Evolutionary conservation across 2,329 filamentous ascomycete species (phyloP).

Genomic region (Microdochium nivale): DNA sequence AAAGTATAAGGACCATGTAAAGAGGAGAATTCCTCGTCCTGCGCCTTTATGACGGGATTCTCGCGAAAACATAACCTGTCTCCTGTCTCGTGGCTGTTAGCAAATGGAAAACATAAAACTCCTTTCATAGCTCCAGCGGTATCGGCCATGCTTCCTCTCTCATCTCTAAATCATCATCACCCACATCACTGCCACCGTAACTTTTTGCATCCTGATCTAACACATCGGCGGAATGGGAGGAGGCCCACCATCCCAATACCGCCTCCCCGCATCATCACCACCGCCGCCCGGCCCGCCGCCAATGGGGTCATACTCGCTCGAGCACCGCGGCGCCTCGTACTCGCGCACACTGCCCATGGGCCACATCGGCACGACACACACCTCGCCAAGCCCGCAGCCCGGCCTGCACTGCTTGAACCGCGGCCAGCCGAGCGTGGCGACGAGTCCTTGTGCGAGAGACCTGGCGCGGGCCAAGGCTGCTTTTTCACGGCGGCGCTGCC

Average conservation of each 20-base stretch:
- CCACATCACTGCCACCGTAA: too few species aligned
- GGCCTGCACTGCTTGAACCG: slow-evolving; percentile 2
- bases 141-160: too few species aligned
- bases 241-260: not conserved
- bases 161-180: too few species aligned
- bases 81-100: too few species aligned
- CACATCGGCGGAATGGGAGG: too few species aligned
- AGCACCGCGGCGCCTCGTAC: slow-evolving; percentile 1
- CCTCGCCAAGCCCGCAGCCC: slow-evolving; percentile 1
- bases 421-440: slow-evolving; percentile 2
- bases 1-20: too few species aligned
- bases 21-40: too few species aligned
- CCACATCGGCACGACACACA: slow-evolving; percentile 5
- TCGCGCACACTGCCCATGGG: slow-evolving; percentile 3
- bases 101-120: too few species aligned
- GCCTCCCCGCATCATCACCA: not conserved
- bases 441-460: not conserved
- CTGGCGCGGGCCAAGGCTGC: not conserved
- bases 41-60: too few species aligned
- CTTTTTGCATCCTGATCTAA: too few species aligned
- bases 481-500: not conserved
- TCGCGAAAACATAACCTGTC: too few species aligned
- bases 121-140: too few species aligned
- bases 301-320: not conserved
- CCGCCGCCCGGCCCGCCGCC: not conserved